Base-by-base conservation (phyloP, 805 yeast genomes). In the Barnettozyma sp. region DNA sequence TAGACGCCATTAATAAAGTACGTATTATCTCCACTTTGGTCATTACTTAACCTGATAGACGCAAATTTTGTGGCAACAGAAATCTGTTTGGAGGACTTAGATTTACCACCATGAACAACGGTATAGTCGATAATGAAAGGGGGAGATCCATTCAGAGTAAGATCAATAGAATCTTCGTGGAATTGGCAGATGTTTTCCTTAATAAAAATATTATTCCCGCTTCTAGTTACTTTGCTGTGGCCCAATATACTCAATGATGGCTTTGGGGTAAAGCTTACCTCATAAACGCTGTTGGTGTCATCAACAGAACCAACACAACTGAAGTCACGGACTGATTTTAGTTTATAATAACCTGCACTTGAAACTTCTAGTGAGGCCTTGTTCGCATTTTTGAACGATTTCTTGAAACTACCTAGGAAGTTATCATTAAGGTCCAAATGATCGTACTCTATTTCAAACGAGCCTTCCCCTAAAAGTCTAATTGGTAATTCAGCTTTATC, bases 91-190 rank as follows among this genome's bases (percentile, higher is more conserved):
- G 43, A 52, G 17, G 48, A 43, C 40, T 43, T 54, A 35, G 53
- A 56, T 1, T 85, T 85, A 48, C 60, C 64, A 6, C 92, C 88
- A 26, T 67, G 59, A 19, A 60, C 60, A 12, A 82, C 58, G n/a
- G 73, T 71, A 54, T 86, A 85, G 26, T 73, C 76, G 18, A 87
- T 60, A n/a, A 71, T 58, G 44, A 85, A 85, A 17, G 90, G 88
- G 1, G 78, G 66, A 6, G 71, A 57, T 2, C 86, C 90, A 26
- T 59, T 59, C 23, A 82, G 55, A 2, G 66, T 53, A 22, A 82
- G 42, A 36, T 71, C 79, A 22, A 74, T 52, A 2, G 68, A 59
- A 36, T 66, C 70, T 36, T 69, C 74, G 21, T 58, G 62, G 26
- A 62, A 65, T 44, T 70, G 73, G 44, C 81, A 74, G 11, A 73